Evolutionary conservation across 192 early-diverging fungal species (phyloP), one percentile per base, ranked within the genome.

Genomic region (Backusella morwellensis): DNA sequence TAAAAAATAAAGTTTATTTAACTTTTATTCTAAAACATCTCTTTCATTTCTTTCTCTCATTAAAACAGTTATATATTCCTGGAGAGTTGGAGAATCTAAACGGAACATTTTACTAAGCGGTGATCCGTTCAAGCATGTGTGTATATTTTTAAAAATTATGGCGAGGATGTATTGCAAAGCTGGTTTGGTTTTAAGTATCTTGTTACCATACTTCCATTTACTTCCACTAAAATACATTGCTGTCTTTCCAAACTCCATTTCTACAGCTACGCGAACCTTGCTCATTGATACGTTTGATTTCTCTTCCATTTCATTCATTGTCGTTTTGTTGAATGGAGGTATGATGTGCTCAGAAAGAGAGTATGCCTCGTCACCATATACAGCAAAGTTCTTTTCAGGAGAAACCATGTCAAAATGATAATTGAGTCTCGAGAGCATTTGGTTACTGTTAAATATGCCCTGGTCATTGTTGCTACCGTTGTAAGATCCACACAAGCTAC

Each of bases 361-460:
- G 21, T 56, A 73, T 73, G 42, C 47, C 26, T 44, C 71, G 17
- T 73, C 32, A 41, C 40, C 68, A 70, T 70, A 34, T 2, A 36
- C 38, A 36, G 52, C 4, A 54, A 21, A 54, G 8, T 21, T 1
- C 8, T 54, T 54, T n/a, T 54, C 17, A 1, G 52, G 52, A 21
- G 52, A 54, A 4, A 23, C 52, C 21, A 21, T 17, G 6, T 40
- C 68, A 69, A 69, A 38, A 9, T 69, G 68, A 0, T 35, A n/a
- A 0, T n/a, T 38, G 17, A 69, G 34, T 17, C 68, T 32, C 8
- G 5, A 34, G 3, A 69, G 0, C 17, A 38, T 19, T n/a, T 19
- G 11, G 3, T 17, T 36, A 35, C 34, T 19, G n/a, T 68, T 38
- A 15, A 68, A 40, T 2, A 40, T 68, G 0, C 8, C 36, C 17